These are phyloP conservation scores for Scheffersomyces spartinae DNA, from an alignment of 805 yeast genomes.

Conservation along the genomic window DNA sequence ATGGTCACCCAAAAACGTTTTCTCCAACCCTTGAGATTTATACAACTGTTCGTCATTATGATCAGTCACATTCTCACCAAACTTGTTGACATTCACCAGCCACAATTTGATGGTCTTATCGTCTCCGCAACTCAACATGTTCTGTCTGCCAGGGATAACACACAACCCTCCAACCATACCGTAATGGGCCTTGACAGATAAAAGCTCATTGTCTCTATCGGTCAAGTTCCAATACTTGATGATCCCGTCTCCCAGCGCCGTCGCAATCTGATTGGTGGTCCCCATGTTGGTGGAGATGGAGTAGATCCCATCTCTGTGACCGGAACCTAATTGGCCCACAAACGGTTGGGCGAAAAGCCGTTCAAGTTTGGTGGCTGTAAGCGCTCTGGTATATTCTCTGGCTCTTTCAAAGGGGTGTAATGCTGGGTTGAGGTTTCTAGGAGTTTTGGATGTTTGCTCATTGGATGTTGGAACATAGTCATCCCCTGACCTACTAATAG, in stretches of 20 bases:
- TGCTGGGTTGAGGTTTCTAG: constrained; percentile 87
- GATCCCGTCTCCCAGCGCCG: constrained; percentile 93
- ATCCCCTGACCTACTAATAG: constrained; percentile 83
- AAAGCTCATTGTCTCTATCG: constrained; percentile 60
- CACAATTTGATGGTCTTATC: constrained; percentile 86
- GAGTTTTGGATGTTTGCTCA: constrained; percentile 76
- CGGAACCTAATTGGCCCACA: constrained; percentile 86
- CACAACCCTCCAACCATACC: constrained; percentile 78
- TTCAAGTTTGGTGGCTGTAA: constrained; percentile 91
- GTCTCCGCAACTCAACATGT: constrained; percentile 75
- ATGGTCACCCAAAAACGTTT: constrained; percentile 75
- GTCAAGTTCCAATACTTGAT: constrained; percentile 90
- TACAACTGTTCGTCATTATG: constrained; percentile 15
- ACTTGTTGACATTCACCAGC: constrained; percentile 57
- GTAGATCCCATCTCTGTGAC: constrained; percentile 93
- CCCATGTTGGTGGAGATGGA: constrained; percentile 69
- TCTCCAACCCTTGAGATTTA: constrained; percentile 45
- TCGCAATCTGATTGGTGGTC: constrained; percentile 63
- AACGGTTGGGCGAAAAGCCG: constrained; percentile 97
- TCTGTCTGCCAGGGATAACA: constrained; percentile 48
- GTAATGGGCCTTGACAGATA: constrained; percentile 78
- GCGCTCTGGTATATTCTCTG: constrained; percentile 87
- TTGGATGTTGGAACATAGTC: constrained; percentile 86
- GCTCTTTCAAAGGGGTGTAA: constrained; percentile 96
- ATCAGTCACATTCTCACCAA: constrained; percentile 22